These are phyloP conservation scores for Rhizopogon vesiculosus DNA, from an alignment of 768 basidiomycete species.

Conservation along the genomic window DNA sequence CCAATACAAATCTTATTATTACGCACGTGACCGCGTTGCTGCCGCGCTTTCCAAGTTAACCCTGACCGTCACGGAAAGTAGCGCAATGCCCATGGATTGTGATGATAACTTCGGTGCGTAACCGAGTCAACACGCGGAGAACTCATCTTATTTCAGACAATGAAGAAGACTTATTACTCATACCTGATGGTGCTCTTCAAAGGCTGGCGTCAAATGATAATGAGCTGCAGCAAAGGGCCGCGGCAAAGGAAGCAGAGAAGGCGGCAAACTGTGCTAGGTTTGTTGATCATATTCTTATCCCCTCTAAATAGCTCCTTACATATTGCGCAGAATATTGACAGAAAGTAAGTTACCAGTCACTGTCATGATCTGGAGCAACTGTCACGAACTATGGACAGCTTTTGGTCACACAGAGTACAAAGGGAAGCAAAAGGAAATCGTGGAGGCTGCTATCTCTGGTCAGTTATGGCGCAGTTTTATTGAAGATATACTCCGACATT, in stretches of 20 bases:
- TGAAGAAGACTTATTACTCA: neutral
- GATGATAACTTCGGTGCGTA: neutral
- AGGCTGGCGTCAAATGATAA: neutral
- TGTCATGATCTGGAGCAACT: neutral
- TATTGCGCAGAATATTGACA: slow-evolving; percentile 14
- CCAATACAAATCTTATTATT: too few species aligned
- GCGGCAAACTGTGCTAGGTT: neutral
- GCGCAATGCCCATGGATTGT: neutral
- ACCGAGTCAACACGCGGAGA: neutral
- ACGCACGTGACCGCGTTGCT: neutral
- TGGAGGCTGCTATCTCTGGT: slow-evolving; percentile 68
- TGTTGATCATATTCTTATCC: neutral
- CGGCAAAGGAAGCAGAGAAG: neutral
- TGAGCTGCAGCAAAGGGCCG: neutral
- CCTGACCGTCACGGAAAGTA: neutral
- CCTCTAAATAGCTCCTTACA: neutral
- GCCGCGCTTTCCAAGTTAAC: neutral
- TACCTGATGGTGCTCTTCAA: neutral
- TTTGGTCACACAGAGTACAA: slow-evolving; percentile 69
- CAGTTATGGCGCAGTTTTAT: slow-evolving; percentile 3
- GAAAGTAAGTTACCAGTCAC: slow-evolving; percentile 14
- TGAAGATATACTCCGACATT: neutral
- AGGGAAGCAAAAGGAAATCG: slow-evolving; percentile 74
- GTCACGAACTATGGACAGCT: slow-evolving; percentile 33
- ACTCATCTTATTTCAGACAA: neutral